These are phyloP conservation scores for Vitellaria paradoxa DNA, from an alignment of 179 eudicot species.

Conservation along the genomic window DNA sequence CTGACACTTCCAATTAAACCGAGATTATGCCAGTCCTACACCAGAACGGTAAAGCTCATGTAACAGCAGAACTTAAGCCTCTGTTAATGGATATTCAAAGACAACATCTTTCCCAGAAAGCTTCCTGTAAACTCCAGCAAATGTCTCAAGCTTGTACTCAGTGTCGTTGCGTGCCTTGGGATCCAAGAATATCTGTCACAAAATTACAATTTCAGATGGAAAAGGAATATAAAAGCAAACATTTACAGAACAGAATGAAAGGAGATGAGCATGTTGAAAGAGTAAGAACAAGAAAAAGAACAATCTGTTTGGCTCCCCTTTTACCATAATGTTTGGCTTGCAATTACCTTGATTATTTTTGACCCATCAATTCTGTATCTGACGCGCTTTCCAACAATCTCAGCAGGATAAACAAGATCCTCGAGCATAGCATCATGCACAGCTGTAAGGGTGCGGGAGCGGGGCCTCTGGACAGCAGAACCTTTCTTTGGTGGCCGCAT, in stretches of 20 bases:
- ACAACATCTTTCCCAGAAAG: slow-evolving; percentile 17
- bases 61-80: slow-evolving; percentile 3
- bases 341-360: slow-evolving; percentile 14
- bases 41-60: background rate
- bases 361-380: slow-evolving; percentile 18
- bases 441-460: slow-evolving; percentile 16
- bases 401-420: slow-evolving; percentile 17
- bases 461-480: slow-evolving; percentile 16
- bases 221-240: background rate
- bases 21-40: background rate
- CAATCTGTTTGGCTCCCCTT: background rate
- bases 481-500: slow-evolving; percentile 16
- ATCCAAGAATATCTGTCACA: slow-evolving; percentile 14
- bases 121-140: slow-evolving; percentile 16
- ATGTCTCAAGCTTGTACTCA: slow-evolving; percentile 17
- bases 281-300: background rate
- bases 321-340: background rate
- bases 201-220: background rate
- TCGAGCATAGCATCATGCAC: slow-evolving; percentile 14
- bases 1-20: background rate
- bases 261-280: background rate
- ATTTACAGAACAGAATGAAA: background rate
- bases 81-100: slow-evolving; percentile 9
- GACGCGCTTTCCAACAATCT: slow-evolving; percentile 17
- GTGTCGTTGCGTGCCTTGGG: slow-evolving; percentile 20